Percentiles rank a stretch among this genome's conserved stretches.
Evolutionary conservation across 1,284 basidiomycete species (phyloP).

Genomic region (Ceratobasidium sp.): DNA sequence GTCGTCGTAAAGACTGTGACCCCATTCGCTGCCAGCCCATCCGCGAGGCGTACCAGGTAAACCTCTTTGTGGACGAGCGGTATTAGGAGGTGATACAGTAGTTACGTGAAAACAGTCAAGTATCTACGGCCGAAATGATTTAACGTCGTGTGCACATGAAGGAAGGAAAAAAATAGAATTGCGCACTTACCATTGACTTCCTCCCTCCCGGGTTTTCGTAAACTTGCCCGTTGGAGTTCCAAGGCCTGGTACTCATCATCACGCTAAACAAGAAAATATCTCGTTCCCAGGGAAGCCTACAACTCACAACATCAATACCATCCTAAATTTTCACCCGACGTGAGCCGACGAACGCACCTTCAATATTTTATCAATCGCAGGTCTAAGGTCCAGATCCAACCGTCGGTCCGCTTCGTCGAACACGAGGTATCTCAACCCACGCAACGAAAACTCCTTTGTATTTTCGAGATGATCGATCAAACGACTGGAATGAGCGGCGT

Average conservation of each 20-base stretch:
- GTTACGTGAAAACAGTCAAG: slow-evolving; percentile 95
- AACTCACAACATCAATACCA: too few relatives aligned
- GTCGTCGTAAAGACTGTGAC: slow-evolving; percentile 98
- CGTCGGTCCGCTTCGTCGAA: slow-evolving; percentile 98
- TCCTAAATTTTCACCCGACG: too few relatives aligned
- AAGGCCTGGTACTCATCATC: slow-evolving; percentile 99
- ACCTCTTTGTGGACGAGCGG: slow-evolving; percentile 95
- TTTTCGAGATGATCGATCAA: slow-evolving; percentile 97
- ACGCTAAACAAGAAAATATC: slow-evolving; percentile 98
- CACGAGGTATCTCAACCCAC: slow-evolving; percentile 91
- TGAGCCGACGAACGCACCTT: slow-evolving; percentile 63
- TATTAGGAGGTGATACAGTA: slow-evolving; percentile 97
- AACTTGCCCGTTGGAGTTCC: slow-evolving; percentile 97
- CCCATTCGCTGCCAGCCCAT: slow-evolving; percentile 91
- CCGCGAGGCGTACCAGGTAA: slow-evolving; percentile 90
- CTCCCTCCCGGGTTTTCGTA: slow-evolving; percentile 94
- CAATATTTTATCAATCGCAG: slow-evolving; percentile 96
- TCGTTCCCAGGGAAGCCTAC: slow-evolving; percentile 90
- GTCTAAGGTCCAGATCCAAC: slow-evolving; percentile 98
- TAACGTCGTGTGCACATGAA: neutral
- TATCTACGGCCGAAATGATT: slow-evolving; percentile 69
- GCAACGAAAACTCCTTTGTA: slow-evolving; percentile 96
- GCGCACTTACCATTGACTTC: slow-evolving; percentile 93
- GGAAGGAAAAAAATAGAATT: slow-evolving; percentile 41
- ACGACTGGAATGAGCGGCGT: slow-evolving; percentile 70